Conservation (phyloP, 2,329 filamentous ascomycete genomes). For the Dichotomopilus funicola region DNA sequence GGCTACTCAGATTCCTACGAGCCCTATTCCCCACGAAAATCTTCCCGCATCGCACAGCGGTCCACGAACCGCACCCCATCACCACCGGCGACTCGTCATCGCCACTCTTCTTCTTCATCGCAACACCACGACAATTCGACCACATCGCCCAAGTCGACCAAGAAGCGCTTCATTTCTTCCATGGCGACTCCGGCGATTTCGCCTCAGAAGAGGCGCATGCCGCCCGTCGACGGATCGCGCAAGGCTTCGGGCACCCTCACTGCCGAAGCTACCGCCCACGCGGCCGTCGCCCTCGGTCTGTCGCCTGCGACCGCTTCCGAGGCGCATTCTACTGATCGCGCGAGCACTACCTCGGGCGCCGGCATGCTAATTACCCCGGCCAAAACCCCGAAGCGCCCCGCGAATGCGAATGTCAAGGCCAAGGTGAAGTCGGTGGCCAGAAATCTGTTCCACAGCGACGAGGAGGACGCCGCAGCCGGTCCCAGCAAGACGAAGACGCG, state of each 20-base stretch:
- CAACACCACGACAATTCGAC: conserved; percentile 24
- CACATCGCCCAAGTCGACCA: conserved; percentile 27
- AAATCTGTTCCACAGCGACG: conserved; percentile 55
- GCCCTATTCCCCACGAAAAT: conserved; percentile 66
- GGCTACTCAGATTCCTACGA: conserved; percentile 64
- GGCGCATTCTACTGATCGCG: conserved; percentile 21
- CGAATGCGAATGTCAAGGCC: conserved; percentile 43
- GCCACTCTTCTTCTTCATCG: conserved; percentile 16
- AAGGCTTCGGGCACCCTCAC: conserved; percentile 41
- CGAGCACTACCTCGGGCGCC: conserved; percentile 20
- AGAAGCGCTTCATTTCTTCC: conserved; percentile 21
- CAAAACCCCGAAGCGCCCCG: conserved; percentile 67
- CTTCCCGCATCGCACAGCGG: conserved; percentile 56
- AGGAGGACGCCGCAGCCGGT: conserved; percentile 52
- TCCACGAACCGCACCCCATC: conserved; percentile 49
- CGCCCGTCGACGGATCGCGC: conserved; percentile 42
- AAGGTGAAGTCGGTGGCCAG: conserved; percentile 51
- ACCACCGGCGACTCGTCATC: conserved; percentile 31
- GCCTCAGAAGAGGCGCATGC: conserved; percentile 45
- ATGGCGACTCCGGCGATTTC: conserved; percentile 40
- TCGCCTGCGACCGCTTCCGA: conserved; percentile 25
- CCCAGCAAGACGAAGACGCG: conserved; percentile 55
- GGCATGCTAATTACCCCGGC: conserved; percentile 69
- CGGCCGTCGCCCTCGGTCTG: conserved; percentile 38
- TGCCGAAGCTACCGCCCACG: conserved; percentile 37